Conservation (phyloP, 1,139 yeast genomes). For the Yamadazyma dendronema region DNA sequence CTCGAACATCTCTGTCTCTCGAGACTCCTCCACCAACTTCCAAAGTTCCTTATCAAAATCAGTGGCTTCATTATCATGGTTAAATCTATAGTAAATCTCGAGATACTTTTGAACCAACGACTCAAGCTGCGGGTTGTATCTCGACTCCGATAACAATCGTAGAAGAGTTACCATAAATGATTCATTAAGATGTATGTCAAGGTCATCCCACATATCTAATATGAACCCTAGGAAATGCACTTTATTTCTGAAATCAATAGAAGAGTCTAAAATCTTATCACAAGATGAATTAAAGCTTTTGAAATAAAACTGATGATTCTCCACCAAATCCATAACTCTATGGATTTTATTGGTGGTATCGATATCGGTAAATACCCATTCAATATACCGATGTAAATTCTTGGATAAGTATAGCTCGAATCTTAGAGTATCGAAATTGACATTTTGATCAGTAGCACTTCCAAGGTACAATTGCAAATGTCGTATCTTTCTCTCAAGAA, state of each 20-base stretch:
- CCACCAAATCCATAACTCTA: constrained; percentile 12
- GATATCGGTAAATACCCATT: constrained; percentile 14
- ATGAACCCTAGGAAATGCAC: constrained; percentile 5
- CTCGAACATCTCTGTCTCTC: constrained; percentile 13
- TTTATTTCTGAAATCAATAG: constrained; percentile 3
- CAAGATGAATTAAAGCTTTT: constrained; percentile 14
- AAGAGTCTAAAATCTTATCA: constrained; percentile 7
- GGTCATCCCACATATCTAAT: no score
- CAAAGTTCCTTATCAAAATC: constrained; percentile 12
- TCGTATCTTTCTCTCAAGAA: background rate
- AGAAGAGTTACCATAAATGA: constrained; percentile 8
- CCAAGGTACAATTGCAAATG: background rate
- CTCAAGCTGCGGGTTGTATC: constrained; percentile 11
- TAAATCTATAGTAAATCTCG: constrained; percentile 8
- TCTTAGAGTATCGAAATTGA: no score
- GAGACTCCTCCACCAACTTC: constrained; percentile 12
- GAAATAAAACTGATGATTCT: constrained; percentile 15
- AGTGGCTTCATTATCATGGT: constrained; percentile 2
- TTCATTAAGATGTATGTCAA: constrained; percentile 6
- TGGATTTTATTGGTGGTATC: constrained; percentile 14
- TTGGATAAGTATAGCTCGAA: background rate
- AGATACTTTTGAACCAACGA: constrained; percentile 11
- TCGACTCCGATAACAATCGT: constrained; percentile 6
- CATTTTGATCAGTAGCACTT: no score
- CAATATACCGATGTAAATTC: background rate